Conservation (phyloP, 441 rosid species). For the Adansonia grandidieri region DNA sequence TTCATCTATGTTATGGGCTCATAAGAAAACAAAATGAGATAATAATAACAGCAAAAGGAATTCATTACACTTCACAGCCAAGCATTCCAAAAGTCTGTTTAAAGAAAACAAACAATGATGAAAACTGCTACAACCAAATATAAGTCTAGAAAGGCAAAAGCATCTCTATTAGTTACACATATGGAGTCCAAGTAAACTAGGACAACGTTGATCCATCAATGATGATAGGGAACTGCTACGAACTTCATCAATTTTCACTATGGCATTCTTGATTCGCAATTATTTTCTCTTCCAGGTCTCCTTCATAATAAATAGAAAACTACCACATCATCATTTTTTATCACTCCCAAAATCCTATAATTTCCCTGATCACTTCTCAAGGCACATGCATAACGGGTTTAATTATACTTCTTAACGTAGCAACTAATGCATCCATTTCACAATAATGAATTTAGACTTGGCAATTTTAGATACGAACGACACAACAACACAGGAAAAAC, state of each 20-base stretch:
- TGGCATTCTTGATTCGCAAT: conserved; percentile 1
- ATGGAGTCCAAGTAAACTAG: neutral
- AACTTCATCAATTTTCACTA: neutral
- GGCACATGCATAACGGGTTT: neutral
- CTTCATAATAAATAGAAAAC: conserved; percentile 5
- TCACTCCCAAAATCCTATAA: neutral
- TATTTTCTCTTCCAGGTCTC: neutral
- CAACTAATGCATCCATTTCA: neutral
- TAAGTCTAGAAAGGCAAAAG: neutral
- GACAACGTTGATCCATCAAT: neutral
- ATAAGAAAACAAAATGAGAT: neutral
- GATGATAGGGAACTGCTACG: neutral
- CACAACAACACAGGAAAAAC: too few relatives aligned
- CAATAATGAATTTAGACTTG: too few relatives aligned
- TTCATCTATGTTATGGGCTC: neutral
- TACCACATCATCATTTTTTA: neutral
- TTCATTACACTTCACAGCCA: neutral
- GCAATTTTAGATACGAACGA: too few relatives aligned
- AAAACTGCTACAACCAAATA: neutral
- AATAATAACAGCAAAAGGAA: neutral
- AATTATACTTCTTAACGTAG: neutral
- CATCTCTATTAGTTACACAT: neutral
- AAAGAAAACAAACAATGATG: neutral
- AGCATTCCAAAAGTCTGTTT: conserved; percentile 10
- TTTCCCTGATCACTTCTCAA: neutral